phyloP scores from a whole-genome alignment of 257 asterid genomes.

The Capsicum chinense region DNA sequence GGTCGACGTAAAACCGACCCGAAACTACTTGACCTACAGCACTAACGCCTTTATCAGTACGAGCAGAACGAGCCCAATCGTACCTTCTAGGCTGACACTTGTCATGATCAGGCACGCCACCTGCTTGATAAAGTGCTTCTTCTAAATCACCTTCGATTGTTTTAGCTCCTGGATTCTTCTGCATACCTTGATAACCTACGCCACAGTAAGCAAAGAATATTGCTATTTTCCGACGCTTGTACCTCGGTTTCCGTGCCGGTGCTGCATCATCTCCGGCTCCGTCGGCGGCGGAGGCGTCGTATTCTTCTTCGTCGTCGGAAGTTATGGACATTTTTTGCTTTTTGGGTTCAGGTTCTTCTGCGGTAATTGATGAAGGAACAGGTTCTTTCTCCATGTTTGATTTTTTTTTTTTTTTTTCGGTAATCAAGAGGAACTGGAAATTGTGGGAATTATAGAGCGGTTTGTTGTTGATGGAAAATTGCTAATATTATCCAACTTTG shows the following conservation, averaged over 20 bases:
- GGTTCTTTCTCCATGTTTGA: slow-evolving; percentile 41
- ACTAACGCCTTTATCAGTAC: slow-evolving; percentile 97
- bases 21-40: slow-evolving; percentile 98
- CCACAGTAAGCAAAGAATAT: slow-evolving; percentile 93
- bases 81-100: slow-evolving; percentile 61
- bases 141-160: slow-evolving; percentile 97
- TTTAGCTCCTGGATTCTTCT: slow-evolving; percentile 96
- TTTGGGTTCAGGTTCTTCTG: slow-evolving; percentile 58
- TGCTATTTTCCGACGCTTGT: slow-evolving; percentile 92
- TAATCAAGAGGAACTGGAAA: background rate
- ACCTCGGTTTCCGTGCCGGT: slow-evolving; percentile 47
- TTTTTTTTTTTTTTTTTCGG: background rate
- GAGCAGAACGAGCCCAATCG: slow-evolving; percentile 94
- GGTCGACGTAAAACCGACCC: slow-evolving; percentile 83
- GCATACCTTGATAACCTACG: slow-evolving; percentile 98
- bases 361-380: slow-evolving; percentile 38
- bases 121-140: slow-evolving; percentile 78
- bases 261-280: slow-evolving; percentile 25
- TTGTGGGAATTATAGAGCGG: no score
- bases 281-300: slow-evolving; percentile 36
- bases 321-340: slow-evolving; percentile 78
- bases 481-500: slow-evolving; percentile 28
- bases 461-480: background rate
- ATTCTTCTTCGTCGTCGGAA: slow-evolving; percentile 59
- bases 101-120: slow-evolving; percentile 84